phyloP scores from a whole-genome alignment of 768 basidiomycete species.

The Lactarius tabidus region DNA sequence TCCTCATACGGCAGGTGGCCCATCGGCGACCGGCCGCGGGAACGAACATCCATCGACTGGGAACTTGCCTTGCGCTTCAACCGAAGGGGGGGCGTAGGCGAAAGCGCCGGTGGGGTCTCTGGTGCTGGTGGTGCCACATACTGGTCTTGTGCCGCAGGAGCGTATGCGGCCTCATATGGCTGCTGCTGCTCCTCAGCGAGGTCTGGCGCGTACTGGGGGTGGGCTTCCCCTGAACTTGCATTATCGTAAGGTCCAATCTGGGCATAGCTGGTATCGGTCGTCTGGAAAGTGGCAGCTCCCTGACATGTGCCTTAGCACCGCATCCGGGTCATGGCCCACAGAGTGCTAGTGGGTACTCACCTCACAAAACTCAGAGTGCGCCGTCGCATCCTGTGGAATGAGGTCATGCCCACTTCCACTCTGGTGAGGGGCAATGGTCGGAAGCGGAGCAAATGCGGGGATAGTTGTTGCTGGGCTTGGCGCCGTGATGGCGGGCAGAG shows the following conservation, averaged over 20 bases:
- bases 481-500: neutral
- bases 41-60: neutral
- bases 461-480: neutral
- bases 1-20: conserved; percentile 25
- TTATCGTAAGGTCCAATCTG: neutral
- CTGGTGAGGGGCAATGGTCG: conserved; percentile 16
- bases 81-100: neutral
- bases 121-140: neutral
- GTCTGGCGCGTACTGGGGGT: neutral
- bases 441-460: neutral
- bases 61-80: neutral
- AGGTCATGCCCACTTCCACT: conserved; percentile 25
- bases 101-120: neutral
- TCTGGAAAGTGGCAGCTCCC: conserved; percentile 1
- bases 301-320: conserved; percentile 1
- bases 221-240: neutral
- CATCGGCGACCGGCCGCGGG: conserved; percentile 21
- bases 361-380: conserved; percentile 9
- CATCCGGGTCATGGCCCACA: conserved; percentile 4
- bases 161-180: neutral
- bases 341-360: conserved; percentile 20
- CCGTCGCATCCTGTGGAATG: neutral
- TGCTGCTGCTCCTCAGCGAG: neutral
- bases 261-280: neutral
- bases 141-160: neutral